These are phyloP conservation scores for Nidula microcarpa DNA, from an alignment of 768 basidiomycete genomes.

Conservation along the genomic window DNA sequence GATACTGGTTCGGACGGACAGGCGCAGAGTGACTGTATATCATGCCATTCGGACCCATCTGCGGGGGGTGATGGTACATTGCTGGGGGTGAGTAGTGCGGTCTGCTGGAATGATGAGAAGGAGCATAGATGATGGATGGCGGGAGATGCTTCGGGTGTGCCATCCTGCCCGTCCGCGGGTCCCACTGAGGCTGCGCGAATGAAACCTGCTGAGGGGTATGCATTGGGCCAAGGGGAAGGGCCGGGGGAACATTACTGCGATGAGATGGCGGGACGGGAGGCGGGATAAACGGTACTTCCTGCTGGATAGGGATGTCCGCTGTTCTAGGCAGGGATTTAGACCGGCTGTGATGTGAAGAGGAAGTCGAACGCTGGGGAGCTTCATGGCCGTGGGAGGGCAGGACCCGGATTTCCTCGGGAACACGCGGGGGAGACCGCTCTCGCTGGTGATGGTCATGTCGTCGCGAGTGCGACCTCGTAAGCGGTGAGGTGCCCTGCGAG, in stretches of 20 bases:
- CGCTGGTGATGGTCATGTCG: slow-evolving; percentile 13
- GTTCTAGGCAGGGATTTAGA: slow-evolving; percentile 46
- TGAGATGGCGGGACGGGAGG: slow-evolving; percentile 16
- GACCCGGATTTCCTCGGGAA: slow-evolving; percentile 63
- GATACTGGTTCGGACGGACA: slow-evolving; percentile 33
- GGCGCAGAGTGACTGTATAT: slow-evolving; percentile 67
- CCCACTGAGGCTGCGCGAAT: slow-evolving; percentile 23
- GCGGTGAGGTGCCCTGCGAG: slow-evolving; percentile 27
- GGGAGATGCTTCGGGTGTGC: slow-evolving; percentile 39
- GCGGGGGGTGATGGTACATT: slow-evolving; percentile 52
- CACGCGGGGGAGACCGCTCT: slow-evolving; percentile 19
- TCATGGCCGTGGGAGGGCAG: slow-evolving; percentile 44
- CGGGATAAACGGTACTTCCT: slow-evolving; percentile 18
- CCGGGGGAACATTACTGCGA: slow-evolving; percentile 18
- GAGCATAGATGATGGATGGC: slow-evolving; percentile 57
- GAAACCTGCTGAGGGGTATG: slow-evolving; percentile 18
- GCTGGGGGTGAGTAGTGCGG: slow-evolving; percentile 59
- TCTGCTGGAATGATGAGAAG: slow-evolving; percentile 39
- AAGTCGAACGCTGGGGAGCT: slow-evolving; percentile 24
- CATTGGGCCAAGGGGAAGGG: slow-evolving; percentile 1
- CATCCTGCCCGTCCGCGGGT: slow-evolving; percentile 9
- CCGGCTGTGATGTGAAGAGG: slow-evolving; percentile 31
- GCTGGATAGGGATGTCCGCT: slow-evolving; percentile 19
- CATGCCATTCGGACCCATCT: slow-evolving; percentile 56
- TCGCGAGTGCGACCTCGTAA: slow-evolving; percentile 22